These are phyloP conservation scores for Aureobasidium sp. DNA, from an alignment of 2,329 filamentous ascomycete genomes.

Conservation along the genomic window DNA sequence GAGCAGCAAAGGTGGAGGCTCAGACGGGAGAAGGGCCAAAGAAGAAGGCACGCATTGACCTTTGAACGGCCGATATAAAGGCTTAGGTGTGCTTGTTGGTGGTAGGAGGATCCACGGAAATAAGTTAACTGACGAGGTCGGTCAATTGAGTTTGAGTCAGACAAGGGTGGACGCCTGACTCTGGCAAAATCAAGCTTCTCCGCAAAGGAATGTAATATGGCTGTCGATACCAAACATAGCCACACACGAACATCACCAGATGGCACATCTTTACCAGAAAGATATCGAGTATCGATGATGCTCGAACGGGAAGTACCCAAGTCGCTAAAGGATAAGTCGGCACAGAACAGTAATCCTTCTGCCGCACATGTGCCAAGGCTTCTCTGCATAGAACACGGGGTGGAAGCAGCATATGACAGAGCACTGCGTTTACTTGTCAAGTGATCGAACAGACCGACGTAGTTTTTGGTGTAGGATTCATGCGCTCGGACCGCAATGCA, in stretches of 20 bases:
- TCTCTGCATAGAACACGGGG: not conserved
- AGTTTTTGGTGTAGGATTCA: not conserved
- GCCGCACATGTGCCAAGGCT: not conserved
- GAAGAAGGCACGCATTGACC: constrained; percentile 11
- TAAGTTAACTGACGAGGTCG: not conserved
- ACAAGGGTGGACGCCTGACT: not conserved
- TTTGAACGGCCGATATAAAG: not conserved
- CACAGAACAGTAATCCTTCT: not conserved
- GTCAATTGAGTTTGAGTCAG: not conserved
- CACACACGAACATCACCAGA: not conserved
- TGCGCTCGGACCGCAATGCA: not conserved
- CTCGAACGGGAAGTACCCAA: not conserved
- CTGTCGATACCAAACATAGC: not conserved
- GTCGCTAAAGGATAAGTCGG: constrained; percentile 4
- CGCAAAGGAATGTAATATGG: not conserved
- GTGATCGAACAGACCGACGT: not conserved
- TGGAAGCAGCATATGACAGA: constrained; percentile 4
- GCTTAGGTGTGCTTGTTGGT: constrained; percentile 6
- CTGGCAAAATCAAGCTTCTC: not conserved
- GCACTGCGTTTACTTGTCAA: not conserved
- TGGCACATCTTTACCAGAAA: not conserved
- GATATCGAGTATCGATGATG: not conserved
- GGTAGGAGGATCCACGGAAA: not conserved
- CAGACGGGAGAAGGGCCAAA: constrained; percentile 11
- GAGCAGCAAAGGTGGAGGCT: not conserved